Percentiles rank a stretch among this genome's conserved stretches.
phyloP scores from a whole-genome alignment of 2,329 filamentous ascomycete genomes.

The Colletotrichum musae region DNA sequence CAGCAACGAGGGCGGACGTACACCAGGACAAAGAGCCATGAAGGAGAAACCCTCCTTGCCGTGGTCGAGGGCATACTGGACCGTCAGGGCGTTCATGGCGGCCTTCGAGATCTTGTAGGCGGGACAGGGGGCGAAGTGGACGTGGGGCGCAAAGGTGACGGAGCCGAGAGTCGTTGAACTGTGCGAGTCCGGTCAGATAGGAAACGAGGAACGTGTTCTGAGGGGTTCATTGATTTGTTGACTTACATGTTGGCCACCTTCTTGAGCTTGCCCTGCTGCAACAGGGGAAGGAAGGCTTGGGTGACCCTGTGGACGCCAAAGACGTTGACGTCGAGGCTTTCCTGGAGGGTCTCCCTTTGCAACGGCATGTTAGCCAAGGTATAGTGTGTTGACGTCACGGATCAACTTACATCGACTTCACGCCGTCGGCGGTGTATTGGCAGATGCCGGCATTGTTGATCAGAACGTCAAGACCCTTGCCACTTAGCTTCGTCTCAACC shows the following conservation, averaged over 20 bases:
- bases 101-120: slow-evolving; percentile 64
- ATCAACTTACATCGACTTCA: background rate
- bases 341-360: background rate
- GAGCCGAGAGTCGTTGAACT: slow-evolving; percentile 55
- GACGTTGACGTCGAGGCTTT: slow-evolving; percentile 52
- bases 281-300: slow-evolving; percentile 54
- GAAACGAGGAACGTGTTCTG: background rate
- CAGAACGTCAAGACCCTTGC: slow-evolving; percentile 59
- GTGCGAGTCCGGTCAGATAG: background rate
- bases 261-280: slow-evolving; percentile 55
- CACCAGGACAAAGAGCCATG: slow-evolving; percentile 59
- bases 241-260: slow-evolving; percentile 56
- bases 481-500: slow-evolving; percentile 51
- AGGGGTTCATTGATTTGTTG: background rate
- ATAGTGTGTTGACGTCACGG: background rate
- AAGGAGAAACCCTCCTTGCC: slow-evolving; percentile 58
- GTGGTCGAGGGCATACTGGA: slow-evolving; percentile 55
- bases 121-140: slow-evolving; percentile 45
- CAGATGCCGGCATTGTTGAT: slow-evolving; percentile 56
- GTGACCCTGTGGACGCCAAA: slow-evolving; percentile 48
- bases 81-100: slow-evolving; percentile 62
- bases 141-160: slow-evolving; percentile 48
- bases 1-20: slow-evolving; percentile 45
- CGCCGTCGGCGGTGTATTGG: slow-evolving; percentile 42
- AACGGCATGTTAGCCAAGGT: background rate